Evolutionary conservation across 352 stramenopile species (phyloP), one percentile per base, ranked within the genome.

Genomic region (Phytophthora brassicae): DNA sequence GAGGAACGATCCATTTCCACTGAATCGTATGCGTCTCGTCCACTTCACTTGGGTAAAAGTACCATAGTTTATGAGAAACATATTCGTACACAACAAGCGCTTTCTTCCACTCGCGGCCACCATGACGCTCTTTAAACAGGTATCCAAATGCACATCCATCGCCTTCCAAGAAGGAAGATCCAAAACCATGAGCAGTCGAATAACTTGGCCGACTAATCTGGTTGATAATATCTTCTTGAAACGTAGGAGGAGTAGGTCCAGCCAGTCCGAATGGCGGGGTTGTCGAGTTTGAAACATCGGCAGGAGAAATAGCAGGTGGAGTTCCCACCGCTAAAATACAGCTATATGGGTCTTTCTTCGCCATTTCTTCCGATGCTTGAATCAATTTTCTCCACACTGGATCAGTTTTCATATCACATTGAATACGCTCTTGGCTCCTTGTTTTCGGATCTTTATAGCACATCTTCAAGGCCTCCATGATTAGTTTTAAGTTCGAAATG

Each of bases 211-310:
- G 81, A 44, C 80, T 91, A 39, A 95, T 90, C 48, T 94, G 86
- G 53, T 90, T 89, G 54, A 95, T 89, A 50, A 95, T 95, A 47
- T 91, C 78, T 51, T 94, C 86, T 45, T 95, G 86, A 61, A 95
- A 94, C 9, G 82, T 77, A 29, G 86, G 84, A 43, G 82, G 83
- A 2, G 70, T 77, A 5, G 81, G 83, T 13, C 71, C 51, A 14
- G 56, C 38, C 3, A 51, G 24, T 17, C 42, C 68, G 50, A 70
- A 70, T 38, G 69, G 56, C 23, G 43, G 68, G 5, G 60, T 74
- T 1, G 50, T 61, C 7, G 56, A 77, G 22, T 68, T 59, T 23
- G 60, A 56, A 14, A 61, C 36, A 51, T 68, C 52, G 24, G 57
- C 62, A 41, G 53, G 56, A 51, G 67, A 75, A 29, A 75, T 12